Evolutionary conservation across 768 basidiomycete species (phyloP), one percentile per base, ranked within the genome.

Genomic region (Mycena leptocephala): DNA sequence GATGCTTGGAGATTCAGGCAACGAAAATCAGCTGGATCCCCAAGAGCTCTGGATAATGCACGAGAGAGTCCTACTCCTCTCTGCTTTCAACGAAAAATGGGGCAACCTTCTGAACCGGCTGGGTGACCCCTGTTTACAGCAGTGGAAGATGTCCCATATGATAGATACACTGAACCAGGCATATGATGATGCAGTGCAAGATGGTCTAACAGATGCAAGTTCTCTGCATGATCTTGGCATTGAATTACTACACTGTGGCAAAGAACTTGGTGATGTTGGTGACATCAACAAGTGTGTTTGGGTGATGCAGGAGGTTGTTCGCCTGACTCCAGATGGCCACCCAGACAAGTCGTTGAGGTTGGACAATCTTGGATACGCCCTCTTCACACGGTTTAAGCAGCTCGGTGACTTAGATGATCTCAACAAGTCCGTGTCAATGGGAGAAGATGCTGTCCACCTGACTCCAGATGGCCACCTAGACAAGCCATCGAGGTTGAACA

Each of bases 371-470:
- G n/a, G n/a, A n/a, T n/a, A n/a, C n/a, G n/a, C n/a, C n/a, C n/a
- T n/a, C n/a, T n/a, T n/a, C n/a, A n/a, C n/a, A n/a, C n/a, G n/a
- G n/a, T n/a, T n/a, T n/a, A n/a, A n/a, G n/a, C n/a, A n/a, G n/a
- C n/a, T n/a, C n/a, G n/a, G n/a, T n/a, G n/a, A n/a, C n/a, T n/a
- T n/a, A n/a, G n/a, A n/a, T n/a, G 48, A 53, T 53, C 48, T 53
- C 48, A 53, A n/a, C n/a, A 53, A 53, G 53, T 24, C 53, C 26
- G 9, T 55, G 53, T 55, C 41, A 77, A 79, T 35, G 6, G 59
- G 26, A 70, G 53, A 55, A n/a, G 26, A 55, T 55, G 53, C 53
- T 55, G 53, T 28, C 53, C 28, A 30, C 53, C 53, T 55, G 22
- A 55, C 53, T 55, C 26, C 53, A 39, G 61, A 63, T 41, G 26